phyloP scores from a whole-genome alignment of 192 early-diverging fungal genomes.

The Backusella luteola region DNA sequence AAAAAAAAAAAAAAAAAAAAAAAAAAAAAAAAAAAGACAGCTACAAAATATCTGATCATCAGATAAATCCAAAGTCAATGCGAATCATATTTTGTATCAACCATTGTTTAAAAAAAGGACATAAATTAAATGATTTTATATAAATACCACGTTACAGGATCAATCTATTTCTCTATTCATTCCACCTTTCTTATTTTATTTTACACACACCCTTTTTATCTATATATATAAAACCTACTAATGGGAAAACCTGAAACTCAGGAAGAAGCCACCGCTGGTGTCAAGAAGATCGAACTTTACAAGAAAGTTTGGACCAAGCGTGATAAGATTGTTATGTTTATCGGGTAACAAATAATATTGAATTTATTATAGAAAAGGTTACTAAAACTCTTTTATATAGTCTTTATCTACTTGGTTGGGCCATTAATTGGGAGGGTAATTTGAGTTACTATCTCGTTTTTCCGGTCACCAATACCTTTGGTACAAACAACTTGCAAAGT shows the following conservation, averaged over 20 bases:
- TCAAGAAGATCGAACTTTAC: constrained; percentile 16
- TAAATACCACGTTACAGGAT: neutral
- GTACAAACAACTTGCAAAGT: constrained; percentile 9
- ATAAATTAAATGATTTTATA: neutral
- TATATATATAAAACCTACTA: neutral
- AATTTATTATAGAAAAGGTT: neutral
- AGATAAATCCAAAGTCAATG: constrained; percentile 1
- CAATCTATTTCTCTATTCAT: neutral
- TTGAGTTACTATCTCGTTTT: neutral
- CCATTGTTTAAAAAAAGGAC: neutral
- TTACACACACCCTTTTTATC: neutral
- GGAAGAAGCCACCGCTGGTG: neutral
- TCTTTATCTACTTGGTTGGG: constrained; percentile 11
- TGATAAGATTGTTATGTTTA: constrained; percentile 8
- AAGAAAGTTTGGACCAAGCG: constrained; percentile 11
- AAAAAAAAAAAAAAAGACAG: neutral
- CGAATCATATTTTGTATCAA: neutral
- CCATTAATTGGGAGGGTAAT: constrained; percentile 11
- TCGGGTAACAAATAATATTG: neutral
- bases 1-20: too few species aligned
- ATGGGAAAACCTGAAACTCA: neutral
- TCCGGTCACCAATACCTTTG: constrained; percentile 14
- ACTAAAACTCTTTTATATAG: neutral
- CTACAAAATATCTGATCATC: constrained; percentile 10
- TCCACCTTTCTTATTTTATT: neutral